phyloP scores from a whole-genome alignment of 2,329 filamentous ascomycete species.

The Hymenotorrendiella dingleyae region DNA sequence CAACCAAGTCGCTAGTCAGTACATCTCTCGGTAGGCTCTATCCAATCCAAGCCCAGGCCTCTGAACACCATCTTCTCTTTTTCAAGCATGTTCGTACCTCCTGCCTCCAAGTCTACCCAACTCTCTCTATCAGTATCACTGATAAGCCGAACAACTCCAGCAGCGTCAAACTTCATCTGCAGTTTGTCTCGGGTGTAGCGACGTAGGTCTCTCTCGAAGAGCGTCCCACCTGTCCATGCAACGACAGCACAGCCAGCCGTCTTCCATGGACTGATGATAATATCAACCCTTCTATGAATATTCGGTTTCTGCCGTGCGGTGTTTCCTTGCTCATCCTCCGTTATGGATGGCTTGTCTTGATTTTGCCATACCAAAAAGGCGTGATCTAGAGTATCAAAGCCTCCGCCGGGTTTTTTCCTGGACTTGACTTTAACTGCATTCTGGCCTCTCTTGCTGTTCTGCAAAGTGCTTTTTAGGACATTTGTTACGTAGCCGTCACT shows the following conservation, averaged over 20 bases:
- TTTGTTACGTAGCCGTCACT: conserved; percentile 63
- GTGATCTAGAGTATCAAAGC: conserved; percentile 88
- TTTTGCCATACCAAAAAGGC: conserved; percentile 90
- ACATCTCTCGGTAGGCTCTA: conserved; percentile 58
- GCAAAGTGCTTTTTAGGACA: conserved; percentile 64
- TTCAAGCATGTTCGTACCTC: conserved; percentile 53
- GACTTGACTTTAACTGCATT: conserved; percentile 42
- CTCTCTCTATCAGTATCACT: too few relatives aligned
- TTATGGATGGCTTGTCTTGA: conserved; percentile 42
- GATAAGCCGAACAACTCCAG: conserved; percentile 65
- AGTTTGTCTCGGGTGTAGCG: conserved; percentile 69
- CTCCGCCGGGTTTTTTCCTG: conserved; percentile 38
- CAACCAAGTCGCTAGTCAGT: conserved; percentile 14
- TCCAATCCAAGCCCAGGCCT: conserved; percentile 64
- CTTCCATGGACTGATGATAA: conserved; percentile 83
- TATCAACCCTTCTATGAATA: conserved; percentile 80
- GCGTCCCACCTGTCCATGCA: conserved; percentile 84
- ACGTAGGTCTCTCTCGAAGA: conserved; percentile 81
- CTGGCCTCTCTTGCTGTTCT: conserved; percentile 69
- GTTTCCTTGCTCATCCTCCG: conserved; percentile 24
- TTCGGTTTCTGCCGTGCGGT: conserved; percentile 55
- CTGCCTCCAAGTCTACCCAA: conserved; percentile 67
- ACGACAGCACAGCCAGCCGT: conserved; percentile 83
- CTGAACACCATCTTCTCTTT: conserved; percentile 79
- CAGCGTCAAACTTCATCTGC: conserved; percentile 84